Conservation (phyloP, 257 asterid genomes). For the Orobanche coerulescens region DNA sequence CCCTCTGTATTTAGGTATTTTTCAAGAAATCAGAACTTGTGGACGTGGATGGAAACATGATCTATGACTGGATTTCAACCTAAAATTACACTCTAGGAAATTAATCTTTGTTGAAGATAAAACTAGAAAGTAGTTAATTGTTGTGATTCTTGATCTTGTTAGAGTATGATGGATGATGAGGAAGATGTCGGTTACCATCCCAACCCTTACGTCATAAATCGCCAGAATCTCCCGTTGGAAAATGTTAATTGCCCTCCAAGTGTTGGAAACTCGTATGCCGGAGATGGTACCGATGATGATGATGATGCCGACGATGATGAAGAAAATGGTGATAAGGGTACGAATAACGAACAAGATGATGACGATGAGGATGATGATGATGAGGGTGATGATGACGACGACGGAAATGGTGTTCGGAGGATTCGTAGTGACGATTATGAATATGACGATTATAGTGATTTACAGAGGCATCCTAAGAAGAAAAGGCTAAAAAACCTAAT, state of each 20-base stretch:
- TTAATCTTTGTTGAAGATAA: not conserved
- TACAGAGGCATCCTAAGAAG: conserved; percentile 41
- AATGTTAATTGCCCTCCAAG: conserved; percentile 30
- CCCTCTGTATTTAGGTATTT: not conserved
- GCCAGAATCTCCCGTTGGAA: conserved; percentile 31
- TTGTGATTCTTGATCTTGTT: not conserved
- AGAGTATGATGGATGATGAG: conserved; percentile 38
- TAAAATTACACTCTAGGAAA: not conserved
- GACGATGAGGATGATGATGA: conserved; percentile 42
- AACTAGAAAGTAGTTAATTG: not conserved
- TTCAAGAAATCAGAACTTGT: not conserved
- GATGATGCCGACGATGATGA: conserved; percentile 36
- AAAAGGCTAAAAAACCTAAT: conserved; percentile 38
- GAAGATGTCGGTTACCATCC: conserved; percentile 48
- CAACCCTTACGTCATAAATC: conserved; percentile 30
- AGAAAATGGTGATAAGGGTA: conserved; percentile 37
- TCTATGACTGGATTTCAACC: not conserved
- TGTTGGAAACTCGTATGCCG: conserved; percentile 21
- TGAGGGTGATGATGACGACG: conserved; percentile 46
- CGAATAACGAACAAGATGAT: conserved; percentile 25
- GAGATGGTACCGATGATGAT: conserved; percentile 28
- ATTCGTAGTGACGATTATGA: conserved; percentile 35
- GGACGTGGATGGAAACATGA: not conserved
- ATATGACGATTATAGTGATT: conserved; percentile 20
- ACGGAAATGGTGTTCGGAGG: conserved; percentile 32